Evolutionary conservation across 306 rosid species (phyloP).

Genomic region (Vachellia collinsii): DNA sequence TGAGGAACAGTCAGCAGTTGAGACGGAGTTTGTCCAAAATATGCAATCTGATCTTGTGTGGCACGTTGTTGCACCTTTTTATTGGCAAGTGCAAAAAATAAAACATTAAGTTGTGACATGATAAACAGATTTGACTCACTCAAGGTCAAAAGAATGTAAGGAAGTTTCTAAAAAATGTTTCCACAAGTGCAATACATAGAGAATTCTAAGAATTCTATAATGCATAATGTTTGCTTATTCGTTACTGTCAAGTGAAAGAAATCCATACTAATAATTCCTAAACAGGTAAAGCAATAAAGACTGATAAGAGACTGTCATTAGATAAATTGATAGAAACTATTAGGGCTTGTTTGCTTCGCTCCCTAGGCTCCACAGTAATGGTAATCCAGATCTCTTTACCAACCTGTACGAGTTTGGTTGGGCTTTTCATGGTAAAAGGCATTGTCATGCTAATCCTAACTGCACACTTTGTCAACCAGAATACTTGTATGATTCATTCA

Average conservation of each 20-base stretch:
- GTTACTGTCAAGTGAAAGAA: not conserved
- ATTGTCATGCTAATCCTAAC: not conserved
- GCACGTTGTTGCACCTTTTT: constrained; percentile 85
- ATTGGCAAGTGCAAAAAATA: constrained; percentile 37
- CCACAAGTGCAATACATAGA: constrained; percentile 15
- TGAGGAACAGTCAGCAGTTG: constrained; percentile 94
- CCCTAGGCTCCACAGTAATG: not conserved
- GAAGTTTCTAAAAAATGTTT: constrained; percentile 17
- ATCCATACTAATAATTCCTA: not conserved
- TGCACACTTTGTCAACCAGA: not conserved
- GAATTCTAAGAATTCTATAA: not conserved
- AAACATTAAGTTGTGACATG: constrained; percentile 21
- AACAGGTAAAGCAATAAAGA: not conserved
- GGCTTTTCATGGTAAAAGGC: not conserved
- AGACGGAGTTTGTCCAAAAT: constrained; percentile 98
- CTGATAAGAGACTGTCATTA: not conserved
- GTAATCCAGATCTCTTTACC: not conserved
- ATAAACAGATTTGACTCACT: constrained; percentile 22
- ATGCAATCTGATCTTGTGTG: constrained; percentile 97
- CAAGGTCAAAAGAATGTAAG: constrained; percentile 18
- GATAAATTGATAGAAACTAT: constrained; percentile 3
- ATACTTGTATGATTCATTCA: not conserved
- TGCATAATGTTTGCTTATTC: not conserved
- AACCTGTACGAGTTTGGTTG: not conserved
- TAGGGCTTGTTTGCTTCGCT: not conserved